These are phyloP conservation scores for Solanum rostratum DNA, from an alignment of 257 asterid species.

Conservation along the genomic window DNA sequence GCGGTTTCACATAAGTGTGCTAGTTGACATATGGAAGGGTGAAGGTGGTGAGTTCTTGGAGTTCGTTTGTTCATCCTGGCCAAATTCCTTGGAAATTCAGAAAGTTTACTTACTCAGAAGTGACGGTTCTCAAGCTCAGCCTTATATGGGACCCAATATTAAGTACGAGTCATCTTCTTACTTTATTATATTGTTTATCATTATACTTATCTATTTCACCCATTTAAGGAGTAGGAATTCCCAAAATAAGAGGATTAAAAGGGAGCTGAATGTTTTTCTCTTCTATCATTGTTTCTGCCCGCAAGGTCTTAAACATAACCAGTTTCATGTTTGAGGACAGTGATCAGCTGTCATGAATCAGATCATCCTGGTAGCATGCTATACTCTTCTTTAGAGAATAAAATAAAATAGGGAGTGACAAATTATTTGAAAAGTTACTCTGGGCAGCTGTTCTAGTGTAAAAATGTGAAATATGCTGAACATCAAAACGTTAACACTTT, in stretches of 20 bases:
- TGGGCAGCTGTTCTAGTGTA: not conserved
- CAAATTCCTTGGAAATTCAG: slow-evolving; percentile 41
- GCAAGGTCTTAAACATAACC: not conserved
- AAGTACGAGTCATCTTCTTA: slow-evolving; percentile 15
- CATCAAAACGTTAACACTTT: not conserved
- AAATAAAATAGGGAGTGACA: not conserved
- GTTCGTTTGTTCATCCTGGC: slow-evolving; percentile 57
- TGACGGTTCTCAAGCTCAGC: slow-evolving; percentile 17
- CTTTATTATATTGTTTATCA: not conserved
- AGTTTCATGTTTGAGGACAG: not conserved
- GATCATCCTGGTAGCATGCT: not conserved
- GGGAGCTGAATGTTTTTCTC: not conserved
- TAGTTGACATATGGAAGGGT: slow-evolving; percentile 46
- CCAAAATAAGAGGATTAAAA: not conserved
- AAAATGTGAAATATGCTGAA: not conserved
- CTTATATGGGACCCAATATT: slow-evolving; percentile 54
- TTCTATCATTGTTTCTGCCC: not conserved
- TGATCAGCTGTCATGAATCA: not conserved
- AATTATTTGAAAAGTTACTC: not conserved
- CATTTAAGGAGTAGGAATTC: not conserved
- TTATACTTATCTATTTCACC: not conserved
- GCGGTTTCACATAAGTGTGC: slow-evolving; percentile 37
- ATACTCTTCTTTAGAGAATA: not conserved
- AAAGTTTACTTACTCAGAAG: slow-evolving; percentile 31
- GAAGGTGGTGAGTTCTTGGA: slow-evolving; percentile 25